Conservation (phyloP, 768 basidiomycete species). For the Lentinula detonsa region DNA sequence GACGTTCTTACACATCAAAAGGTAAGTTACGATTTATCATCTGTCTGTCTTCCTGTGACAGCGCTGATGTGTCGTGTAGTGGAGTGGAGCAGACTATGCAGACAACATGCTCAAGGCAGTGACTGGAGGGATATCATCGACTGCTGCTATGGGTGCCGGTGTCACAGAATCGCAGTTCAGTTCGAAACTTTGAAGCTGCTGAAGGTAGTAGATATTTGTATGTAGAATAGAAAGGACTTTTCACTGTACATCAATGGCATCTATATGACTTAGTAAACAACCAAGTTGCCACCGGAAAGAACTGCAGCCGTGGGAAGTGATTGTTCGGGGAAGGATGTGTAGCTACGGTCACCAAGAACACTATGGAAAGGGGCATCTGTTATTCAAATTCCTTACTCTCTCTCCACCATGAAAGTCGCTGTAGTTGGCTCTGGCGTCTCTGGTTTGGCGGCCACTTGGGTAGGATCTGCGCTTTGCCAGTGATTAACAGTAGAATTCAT, state of each 20-base stretch:
- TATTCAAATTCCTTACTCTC: neutral
- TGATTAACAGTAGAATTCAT: neutral
- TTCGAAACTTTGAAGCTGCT: constrained; percentile 31
- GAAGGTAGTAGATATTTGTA: neutral
- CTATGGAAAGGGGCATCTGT: neutral
- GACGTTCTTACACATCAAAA: constrained; percentile 98
- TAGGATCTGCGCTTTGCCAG: constrained; percentile 16
- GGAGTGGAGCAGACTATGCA: constrained; percentile 93
- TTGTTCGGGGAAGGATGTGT: too few species aligned
- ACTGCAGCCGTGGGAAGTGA: too few species aligned
- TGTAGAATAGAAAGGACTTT: neutral
- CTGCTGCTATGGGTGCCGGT: constrained; percentile 98
- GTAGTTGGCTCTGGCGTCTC: constrained; percentile 77
- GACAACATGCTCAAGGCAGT: constrained; percentile 92
- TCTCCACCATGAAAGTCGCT: constrained; percentile 48
- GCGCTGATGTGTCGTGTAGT: constrained; percentile 39
- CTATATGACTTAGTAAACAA: too few species aligned
- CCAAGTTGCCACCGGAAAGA: too few species aligned
- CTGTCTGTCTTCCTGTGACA: neutral
- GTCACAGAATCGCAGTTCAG: constrained; percentile 88
- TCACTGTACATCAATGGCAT: neutral
- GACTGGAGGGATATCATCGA: constrained; percentile 94
- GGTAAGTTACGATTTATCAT: constrained; percentile 34
- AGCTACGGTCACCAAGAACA: neutral
- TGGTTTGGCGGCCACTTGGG: constrained; percentile 76